These are phyloP conservation scores for Rhodotorula toruloides DNA, from an alignment of 768 basidiomycete genomes.

Conservation along the genomic window DNA sequence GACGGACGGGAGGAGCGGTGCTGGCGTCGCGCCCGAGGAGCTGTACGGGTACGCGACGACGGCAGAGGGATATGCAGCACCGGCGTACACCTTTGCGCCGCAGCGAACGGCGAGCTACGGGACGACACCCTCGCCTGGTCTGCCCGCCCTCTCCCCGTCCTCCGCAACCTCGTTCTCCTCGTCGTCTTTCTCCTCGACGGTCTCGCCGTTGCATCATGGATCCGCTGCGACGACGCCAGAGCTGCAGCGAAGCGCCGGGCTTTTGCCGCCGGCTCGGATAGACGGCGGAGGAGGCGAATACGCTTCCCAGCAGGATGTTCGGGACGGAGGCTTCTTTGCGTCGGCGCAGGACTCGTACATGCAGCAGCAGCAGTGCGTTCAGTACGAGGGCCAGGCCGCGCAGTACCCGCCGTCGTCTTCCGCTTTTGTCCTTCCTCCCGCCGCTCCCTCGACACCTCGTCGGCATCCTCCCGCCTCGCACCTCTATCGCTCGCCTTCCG, in stretches of 20 bases:
- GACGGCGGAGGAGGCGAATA: not conserved
- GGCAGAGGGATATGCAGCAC: conserved; percentile 20
- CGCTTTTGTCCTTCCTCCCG: conserved; percentile 1
- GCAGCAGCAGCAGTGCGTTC: not conserved
- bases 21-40: too few relatives aligned
- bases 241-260: not conserved
- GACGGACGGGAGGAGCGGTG: too few relatives aligned
- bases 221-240: not conserved
- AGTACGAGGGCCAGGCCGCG: not conserved
- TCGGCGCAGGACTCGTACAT: conserved; percentile 23
- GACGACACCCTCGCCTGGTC: conserved; percentile 12
- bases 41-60: too few relatives aligned
- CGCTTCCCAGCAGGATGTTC: not conserved
- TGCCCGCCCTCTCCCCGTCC: conserved; percentile 22
- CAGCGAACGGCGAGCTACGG: not conserved
- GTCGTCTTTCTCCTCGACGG: conserved; percentile 4
- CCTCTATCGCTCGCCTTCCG: conserved; percentile 25
- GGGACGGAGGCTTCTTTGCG: conserved; percentile 2
- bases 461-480: conserved; percentile 5
- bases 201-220: conserved; percentile 15
- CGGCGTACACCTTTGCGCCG: conserved; percentile 5
- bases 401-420: not conserved
- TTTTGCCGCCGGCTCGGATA: not conserved
- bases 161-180: conserved; percentile 22
- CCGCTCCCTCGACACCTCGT: conserved; percentile 9